Conservation (phyloP, 371 early-diverging fungal genomes). For the Rhizopus microsporus region DNA sequence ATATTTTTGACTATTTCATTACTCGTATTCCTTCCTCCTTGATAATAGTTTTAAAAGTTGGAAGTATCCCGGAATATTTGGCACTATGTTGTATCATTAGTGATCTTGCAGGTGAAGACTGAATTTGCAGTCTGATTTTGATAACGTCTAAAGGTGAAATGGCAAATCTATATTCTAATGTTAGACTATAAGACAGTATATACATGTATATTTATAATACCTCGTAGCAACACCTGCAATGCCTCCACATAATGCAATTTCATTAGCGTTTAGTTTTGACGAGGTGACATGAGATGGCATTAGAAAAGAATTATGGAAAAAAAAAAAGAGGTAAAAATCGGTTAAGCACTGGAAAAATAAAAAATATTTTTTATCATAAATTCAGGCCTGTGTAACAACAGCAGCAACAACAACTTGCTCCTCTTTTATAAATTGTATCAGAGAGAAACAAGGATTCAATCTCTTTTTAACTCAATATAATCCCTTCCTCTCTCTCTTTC, state of each 20-base stretch:
- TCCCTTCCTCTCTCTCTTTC: too few species aligned
- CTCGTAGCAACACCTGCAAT: constrained; percentile 65
- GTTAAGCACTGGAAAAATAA: background rate
- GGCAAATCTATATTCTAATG: constrained; percentile 39
- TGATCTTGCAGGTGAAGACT: constrained; percentile 17
- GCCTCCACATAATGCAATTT: constrained; percentile 64
- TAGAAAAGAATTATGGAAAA: background rate
- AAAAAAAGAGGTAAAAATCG: background rate
- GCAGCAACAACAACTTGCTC: background rate
- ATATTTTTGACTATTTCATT: constrained; percentile 13
- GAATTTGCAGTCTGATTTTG: constrained; percentile 82
- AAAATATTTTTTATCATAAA: background rate
- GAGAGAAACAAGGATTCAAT: constrained; percentile 1
- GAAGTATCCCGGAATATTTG: constrained; percentile 57
- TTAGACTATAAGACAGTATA: background rate
- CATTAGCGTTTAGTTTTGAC: constrained; percentile 47
- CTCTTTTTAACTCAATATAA: too few species aligned
- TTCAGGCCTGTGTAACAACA: background rate
- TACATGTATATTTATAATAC: constrained; percentile 7
- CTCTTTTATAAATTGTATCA: background rate
- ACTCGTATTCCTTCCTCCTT: constrained; percentile 69
- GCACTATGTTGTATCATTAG: constrained; percentile 1
- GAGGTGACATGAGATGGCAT: constrained; percentile 37
- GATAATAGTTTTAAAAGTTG: constrained; percentile 52
- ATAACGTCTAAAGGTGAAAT: constrained; percentile 92